phyloP scores from a whole-genome alignment of 495 filamentous ascomycete genomes.

The Aspergillus funiculosus region DNA sequence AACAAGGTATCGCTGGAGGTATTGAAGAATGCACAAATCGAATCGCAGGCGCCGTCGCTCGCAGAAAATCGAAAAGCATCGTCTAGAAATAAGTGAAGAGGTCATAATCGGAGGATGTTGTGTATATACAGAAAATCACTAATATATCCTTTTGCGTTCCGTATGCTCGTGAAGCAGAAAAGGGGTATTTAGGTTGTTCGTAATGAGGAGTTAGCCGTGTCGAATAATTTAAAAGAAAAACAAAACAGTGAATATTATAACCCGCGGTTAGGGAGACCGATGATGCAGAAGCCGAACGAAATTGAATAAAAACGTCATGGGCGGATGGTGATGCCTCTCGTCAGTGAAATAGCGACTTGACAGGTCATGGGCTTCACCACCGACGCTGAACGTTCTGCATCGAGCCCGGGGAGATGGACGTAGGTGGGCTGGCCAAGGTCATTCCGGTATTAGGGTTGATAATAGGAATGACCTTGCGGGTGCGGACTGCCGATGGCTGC shows the following conservation, averaged over 20 bases:
- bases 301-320: conserved; percentile 32
- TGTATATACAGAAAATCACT: conserved; percentile 39
- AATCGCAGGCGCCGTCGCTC: conserved; percentile 47
- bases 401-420: conserved; percentile 78
- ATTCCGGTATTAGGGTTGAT: conserved; percentile 93
- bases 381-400: conserved; percentile 68
- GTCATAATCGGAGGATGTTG: conserved; percentile 38
- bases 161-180: conserved; percentile 29
- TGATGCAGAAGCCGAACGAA: conserved; percentile 40
- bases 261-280: conserved; percentile 40
- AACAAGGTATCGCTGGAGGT: conserved; percentile 38
- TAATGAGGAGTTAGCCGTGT: conserved; percentile 25
- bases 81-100: conserved; percentile 37
- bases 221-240: conserved; percentile 32
- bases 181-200: conserved; percentile 27
- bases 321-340: conserved; percentile 24
- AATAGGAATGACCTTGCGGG: conserved; percentile 95
- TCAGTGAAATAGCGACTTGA: conserved; percentile 27
- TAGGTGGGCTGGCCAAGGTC: conserved; percentile 82
- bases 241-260: conserved; percentile 36
- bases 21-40: conserved; percentile 37
- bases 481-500: conserved; percentile 79
- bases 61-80: conserved; percentile 41
- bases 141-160: conserved; percentile 31
- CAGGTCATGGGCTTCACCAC: conserved; percentile 45